Conservation (phyloP, 116 monocot genomes). For the Iris pallida region DNA sequence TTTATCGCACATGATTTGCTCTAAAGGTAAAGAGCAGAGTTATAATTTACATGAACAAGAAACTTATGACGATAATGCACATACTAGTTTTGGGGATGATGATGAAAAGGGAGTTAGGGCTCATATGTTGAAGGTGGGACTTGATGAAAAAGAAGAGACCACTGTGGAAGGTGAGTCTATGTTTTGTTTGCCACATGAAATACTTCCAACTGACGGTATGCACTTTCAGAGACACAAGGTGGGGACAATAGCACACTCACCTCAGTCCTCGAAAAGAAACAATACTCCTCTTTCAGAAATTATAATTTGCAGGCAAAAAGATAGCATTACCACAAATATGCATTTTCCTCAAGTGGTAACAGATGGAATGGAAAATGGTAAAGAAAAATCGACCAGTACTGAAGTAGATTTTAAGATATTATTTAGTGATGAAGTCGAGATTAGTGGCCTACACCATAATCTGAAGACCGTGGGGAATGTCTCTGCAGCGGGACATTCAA, state of each 20-base stretch:
- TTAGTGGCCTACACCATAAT: slow-evolving; percentile 7
- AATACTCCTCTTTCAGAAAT: slow-evolving; percentile 43
- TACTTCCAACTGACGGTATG: slow-evolving; percentile 4
- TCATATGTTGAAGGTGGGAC: not conserved
- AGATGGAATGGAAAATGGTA: not conserved
- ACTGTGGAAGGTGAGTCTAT: slow-evolving; percentile 2
- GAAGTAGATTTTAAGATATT: slow-evolving; percentile 3
- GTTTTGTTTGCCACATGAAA: slow-evolving; percentile 10
- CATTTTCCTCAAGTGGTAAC: slow-evolving; percentile 1
- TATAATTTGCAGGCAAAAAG: slow-evolving; percentile 36
- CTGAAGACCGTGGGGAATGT: not conserved
- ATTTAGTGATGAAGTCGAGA: slow-evolving; percentile 6
- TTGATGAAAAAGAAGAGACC: not conserved
- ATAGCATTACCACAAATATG: slow-evolving; percentile 12
- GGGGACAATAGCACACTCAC: not conserved
- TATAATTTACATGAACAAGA: slow-evolving; percentile 7
- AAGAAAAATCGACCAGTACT: not conserved
- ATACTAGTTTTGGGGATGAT: not conserved
- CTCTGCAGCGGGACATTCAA: not conserved
- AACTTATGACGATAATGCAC: slow-evolving; percentile 9
- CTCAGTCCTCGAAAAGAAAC: slow-evolving; percentile 8
- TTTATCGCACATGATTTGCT: not conserved
- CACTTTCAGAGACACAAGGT: slow-evolving; percentile 3
- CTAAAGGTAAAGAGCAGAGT: slow-evolving; percentile 3
- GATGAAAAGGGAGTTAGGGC: not conserved